phyloP scores from a whole-genome alignment of 805 yeast species.

The Debaryomyces tyrocola region DNA sequence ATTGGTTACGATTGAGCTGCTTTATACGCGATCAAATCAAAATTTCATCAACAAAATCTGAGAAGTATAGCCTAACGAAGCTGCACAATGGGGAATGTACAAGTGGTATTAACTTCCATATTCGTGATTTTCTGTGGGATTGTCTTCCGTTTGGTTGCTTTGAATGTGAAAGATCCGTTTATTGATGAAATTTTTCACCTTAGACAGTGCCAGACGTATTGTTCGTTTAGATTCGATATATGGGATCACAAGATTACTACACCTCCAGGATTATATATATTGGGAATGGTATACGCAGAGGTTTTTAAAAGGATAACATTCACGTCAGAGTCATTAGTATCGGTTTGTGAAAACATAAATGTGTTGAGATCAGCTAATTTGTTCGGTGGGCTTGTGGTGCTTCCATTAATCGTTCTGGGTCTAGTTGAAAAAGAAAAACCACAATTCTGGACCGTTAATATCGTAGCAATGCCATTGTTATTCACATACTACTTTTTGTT shows the following conservation, averaged over 20 bases:
- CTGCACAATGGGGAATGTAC: neutral
- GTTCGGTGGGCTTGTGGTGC: conserved; percentile 57
- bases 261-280: conserved; percentile 84
- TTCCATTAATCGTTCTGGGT: conserved; percentile 46
- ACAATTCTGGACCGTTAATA: conserved; percentile 26
- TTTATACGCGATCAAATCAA: too few species aligned
- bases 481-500: conserved; percentile 72
- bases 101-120: conserved; percentile 1
- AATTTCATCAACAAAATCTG: too few species aligned
- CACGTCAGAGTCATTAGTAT: neutral
- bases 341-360: conserved; percentile 16
- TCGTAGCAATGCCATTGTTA: conserved; percentile 63
- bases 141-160: conserved; percentile 16
- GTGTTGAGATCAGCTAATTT: conserved; percentile 53
- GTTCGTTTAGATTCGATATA: conserved; percentile 54
- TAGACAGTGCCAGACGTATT: conserved; percentile 71
- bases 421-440: conserved; percentile 1
- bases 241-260: conserved; percentile 95
- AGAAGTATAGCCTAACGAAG: too few species aligned
- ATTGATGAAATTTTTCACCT: conserved; percentile 87
- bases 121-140: conserved; percentile 12
- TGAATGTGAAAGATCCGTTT: conserved; percentile 28
- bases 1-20: too few species aligned
- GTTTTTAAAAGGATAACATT: conserved; percentile 19
- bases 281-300: conserved; percentile 41